Evolutionary conservation across 2,329 filamentous ascomycete genomes (phyloP).

Genomic region (Penicillium verrucosum): DNA sequence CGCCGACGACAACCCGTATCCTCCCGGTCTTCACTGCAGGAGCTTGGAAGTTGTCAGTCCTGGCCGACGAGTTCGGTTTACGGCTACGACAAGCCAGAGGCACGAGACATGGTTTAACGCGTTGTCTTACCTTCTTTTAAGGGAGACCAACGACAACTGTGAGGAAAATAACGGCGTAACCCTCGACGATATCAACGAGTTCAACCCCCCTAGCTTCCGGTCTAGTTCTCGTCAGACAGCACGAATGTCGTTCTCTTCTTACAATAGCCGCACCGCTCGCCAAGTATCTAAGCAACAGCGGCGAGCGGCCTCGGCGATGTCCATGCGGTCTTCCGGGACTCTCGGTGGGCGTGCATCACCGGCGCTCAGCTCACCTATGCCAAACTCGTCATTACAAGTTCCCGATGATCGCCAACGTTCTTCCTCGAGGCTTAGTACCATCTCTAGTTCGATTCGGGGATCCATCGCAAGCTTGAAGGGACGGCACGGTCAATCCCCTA

Average conservation of each 20-base stretch:
- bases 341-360: slow-evolving; percentile 35
- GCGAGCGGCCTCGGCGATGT: slow-evolving; percentile 39
- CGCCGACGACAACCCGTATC: slow-evolving; percentile 90
- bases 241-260: slow-evolving; percentile 68
- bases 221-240: slow-evolving; percentile 55
- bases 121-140: slow-evolving; percentile 83
- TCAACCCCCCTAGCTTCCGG: slow-evolving; percentile 70
- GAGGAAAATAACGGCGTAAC: slow-evolving; percentile 61
- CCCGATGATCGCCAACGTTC: slow-evolving; percentile 42
- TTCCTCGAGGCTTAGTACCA: slow-evolving; percentile 47
- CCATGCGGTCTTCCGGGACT: slow-evolving; percentile 36
- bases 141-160: slow-evolving; percentile 59
- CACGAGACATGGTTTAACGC: slow-evolving; percentile 99
- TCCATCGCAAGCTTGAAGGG: slow-evolving; percentile 51
- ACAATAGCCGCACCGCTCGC: slow-evolving; percentile 69
- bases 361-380: slow-evolving; percentile 32
- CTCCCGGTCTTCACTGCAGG: slow-evolving; percentile 90
- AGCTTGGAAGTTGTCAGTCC: slow-evolving; percentile 87
- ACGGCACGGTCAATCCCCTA: slow-evolving; percentile 36
- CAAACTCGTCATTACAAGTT: slow-evolving; percentile 34
- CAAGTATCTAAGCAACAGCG: slow-evolving; percentile 58
- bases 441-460: slow-evolving; percentile 48
- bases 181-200: slow-evolving; percentile 66
- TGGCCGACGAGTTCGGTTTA: slow-evolving; percentile 87
- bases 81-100: slow-evolving; percentile 84